Base-by-base conservation (phyloP, 768 basidiomycete genomes). In the Termitomyces heimii region DNA sequence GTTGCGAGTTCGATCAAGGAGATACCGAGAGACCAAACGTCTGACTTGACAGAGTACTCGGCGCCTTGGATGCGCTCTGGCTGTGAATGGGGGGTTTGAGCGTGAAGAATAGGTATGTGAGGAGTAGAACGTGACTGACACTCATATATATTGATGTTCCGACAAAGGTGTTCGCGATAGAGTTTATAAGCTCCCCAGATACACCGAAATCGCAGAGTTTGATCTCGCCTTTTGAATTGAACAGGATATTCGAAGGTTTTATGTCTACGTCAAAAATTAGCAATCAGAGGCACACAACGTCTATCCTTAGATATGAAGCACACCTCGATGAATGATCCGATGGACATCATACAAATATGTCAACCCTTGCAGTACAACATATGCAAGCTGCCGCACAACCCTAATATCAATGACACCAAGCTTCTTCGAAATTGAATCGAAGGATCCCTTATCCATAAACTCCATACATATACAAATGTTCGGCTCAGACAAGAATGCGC, bases 401-500 rank as follows among this genome's bases (percentile, higher is more conserved):
- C 91, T 85, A 63, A 97, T 89, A 60, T 91, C 86, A 64, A 99
- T 91, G 22, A 95, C 77, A 0, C 97, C 97, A 61, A 90, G 89
- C 67, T 85, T 85, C 77, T 95, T 95, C 75, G 98, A 98, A 61
- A 98, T 94, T 35, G 87, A 85, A 69, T 99, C 97, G 8, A 97
- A 79, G 8, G 87, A 94, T 54, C 92, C 91, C 69, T 92, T 94
- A 78, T 96, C 89, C 92, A 89, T 89, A 71, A 75, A 91, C 70
- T 99, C 97, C 88, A 99, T 98, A 73, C 94, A 98, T 55, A 98
- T 95, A 71, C 96, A 97, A 67, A 99, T 96, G 66, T 98, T 98
- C 8, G 96, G 95, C 71, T 99, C 97, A 2, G 89, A 85, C 34
- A 98, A 77, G 75, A 94, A 99, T 43, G 96, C 97, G 61, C 97